Percentiles rank a stretch among this genome's conserved stretches.
These are phyloP conservation scores for Schizosaccharomyces lindneri DNA, from an alignment of 805 yeast genomes.

Conservation along the genomic window DNA sequence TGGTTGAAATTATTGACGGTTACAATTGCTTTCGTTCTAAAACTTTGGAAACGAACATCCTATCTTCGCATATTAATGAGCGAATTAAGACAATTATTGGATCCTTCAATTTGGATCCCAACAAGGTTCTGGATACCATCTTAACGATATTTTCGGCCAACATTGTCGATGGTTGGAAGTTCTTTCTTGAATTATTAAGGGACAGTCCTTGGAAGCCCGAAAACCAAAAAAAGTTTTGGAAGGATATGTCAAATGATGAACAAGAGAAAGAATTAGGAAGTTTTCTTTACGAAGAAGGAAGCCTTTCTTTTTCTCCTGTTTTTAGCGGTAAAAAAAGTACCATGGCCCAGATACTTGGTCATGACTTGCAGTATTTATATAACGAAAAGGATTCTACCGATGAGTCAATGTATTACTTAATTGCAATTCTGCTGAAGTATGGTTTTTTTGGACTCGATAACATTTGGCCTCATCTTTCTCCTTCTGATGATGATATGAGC, in stretches of 20 bases:
- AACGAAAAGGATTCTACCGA: slow-evolving; percentile 10
- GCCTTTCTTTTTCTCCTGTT: not conserved
- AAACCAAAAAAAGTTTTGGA: not conserved
- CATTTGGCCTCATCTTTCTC: slow-evolving; percentile 31
- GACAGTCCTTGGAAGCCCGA: slow-evolving; percentile 47
- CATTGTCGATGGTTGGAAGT: slow-evolving; percentile 20
- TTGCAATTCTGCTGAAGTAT: slow-evolving; percentile 35
- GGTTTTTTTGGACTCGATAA: slow-evolving; percentile 41
- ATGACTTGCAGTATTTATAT: slow-evolving; percentile 15
- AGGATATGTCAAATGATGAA: not conserved
- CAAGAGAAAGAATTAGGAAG: not conserved
- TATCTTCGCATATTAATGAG: slow-evolving; percentile 14
- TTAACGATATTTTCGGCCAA: slow-evolving; percentile 27
- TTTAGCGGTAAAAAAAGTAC: not conserved
- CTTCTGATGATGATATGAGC: slow-evolving; percentile 24
- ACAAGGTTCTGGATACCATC: slow-evolving; percentile 37
- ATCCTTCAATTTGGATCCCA: slow-evolving; percentile 50
- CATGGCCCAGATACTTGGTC: slow-evolving; percentile 25
- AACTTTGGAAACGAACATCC: slow-evolving; percentile 9
- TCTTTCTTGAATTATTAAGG: slow-evolving; percentile 26
- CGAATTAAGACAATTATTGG: slow-evolving; percentile 38
- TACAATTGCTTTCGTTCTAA: slow-evolving; percentile 11
- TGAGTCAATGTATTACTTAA: slow-evolving; percentile 18
- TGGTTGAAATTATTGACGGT: slow-evolving; percentile 8
- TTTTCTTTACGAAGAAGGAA: not conserved